Conservation (phyloP, 1,284 basidiomycete species). For the Pseudozyma thailandica region DNA sequence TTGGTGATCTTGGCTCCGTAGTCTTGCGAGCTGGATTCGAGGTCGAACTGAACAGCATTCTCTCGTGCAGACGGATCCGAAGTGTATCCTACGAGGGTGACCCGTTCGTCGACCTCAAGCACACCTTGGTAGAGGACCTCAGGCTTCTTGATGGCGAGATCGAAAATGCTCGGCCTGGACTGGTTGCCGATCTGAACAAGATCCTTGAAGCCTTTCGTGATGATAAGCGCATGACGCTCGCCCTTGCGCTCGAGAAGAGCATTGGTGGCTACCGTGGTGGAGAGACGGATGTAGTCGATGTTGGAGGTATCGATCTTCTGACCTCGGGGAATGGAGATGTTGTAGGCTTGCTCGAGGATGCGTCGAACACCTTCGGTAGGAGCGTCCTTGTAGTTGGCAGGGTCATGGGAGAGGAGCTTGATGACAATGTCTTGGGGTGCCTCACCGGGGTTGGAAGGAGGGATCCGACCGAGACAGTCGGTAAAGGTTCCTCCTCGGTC, state of each 20-base stretch:
- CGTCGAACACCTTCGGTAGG: constrained; percentile 93
- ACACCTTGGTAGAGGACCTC: constrained; percentile 82
- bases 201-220: constrained; percentile 91
- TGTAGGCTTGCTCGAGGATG: constrained; percentile 83
- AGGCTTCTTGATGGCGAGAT: constrained; percentile 73
- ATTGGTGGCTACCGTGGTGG: constrained; percentile 96
- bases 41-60: constrained; percentile 69
- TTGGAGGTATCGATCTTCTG: constrained; percentile 79
- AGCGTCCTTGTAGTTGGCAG: constrained; percentile 87
- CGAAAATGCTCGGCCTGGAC: constrained; percentile 79
- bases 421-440: constrained; percentile 66
- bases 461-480: constrained; percentile 62
- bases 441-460: constrained; percentile 16
- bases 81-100: constrained; percentile 91
- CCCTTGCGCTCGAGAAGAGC: constrained; percentile 94
- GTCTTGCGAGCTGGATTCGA: constrained; percentile 25
- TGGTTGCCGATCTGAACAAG: constrained; percentile 92
- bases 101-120: constrained; percentile 91
- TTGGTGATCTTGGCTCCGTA: constrained; percentile 24
- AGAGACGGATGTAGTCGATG: constrained; percentile 90
- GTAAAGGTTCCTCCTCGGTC: constrained; percentile 68
- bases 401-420: constrained; percentile 70
- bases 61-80: constrained; percentile 83
- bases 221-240: constrained; percentile 87
- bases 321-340: constrained; percentile 76